Conservation (phyloP, 1,139 yeast genomes). For the Yamadazyma blattariae region DNA sequence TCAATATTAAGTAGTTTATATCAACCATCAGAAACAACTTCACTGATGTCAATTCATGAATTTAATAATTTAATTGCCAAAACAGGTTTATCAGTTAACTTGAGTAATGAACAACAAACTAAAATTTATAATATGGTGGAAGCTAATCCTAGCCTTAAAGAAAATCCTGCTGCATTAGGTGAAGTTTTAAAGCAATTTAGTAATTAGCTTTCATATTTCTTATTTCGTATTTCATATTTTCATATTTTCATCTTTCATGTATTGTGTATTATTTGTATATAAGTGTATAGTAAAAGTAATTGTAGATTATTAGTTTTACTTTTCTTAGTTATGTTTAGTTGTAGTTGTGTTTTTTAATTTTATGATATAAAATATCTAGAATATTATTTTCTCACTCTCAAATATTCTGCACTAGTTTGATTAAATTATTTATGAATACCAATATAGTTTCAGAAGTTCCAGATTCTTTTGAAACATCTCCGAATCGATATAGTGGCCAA, state of each 20-base stretch:
- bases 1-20: conserved; percentile 23
- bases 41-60: background rate
- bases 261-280: conserved; percentile 1
- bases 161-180: conserved; percentile 20
- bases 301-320: too few relatives aligned
- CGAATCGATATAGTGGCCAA: background rate
- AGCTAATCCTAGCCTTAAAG: conserved; percentile 22
- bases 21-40: background rate
- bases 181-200: conserved; percentile 18
- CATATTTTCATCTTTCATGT: too few relatives aligned
- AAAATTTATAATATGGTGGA: conserved; percentile 17
- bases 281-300: conserved; percentile 2
- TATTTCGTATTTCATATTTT: too few relatives aligned
- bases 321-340: too few relatives aligned
- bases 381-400: background rate
- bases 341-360: too few relatives aligned
- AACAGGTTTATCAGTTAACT: conserved; percentile 1
- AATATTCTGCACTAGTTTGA: background rate
- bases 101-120: conserved; percentile 14
- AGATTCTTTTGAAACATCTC: background rate
- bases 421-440: background rate
- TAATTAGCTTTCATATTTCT: too few relatives aligned
- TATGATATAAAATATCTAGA: background rate
- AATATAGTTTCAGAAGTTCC: background rate
- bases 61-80: background rate